Percentiles rank a stretch among this genome's conserved stretches.
Evolutionary conservation across 129 eudicot species (phyloP).

Genomic region (Flaveria robusta): DNA sequence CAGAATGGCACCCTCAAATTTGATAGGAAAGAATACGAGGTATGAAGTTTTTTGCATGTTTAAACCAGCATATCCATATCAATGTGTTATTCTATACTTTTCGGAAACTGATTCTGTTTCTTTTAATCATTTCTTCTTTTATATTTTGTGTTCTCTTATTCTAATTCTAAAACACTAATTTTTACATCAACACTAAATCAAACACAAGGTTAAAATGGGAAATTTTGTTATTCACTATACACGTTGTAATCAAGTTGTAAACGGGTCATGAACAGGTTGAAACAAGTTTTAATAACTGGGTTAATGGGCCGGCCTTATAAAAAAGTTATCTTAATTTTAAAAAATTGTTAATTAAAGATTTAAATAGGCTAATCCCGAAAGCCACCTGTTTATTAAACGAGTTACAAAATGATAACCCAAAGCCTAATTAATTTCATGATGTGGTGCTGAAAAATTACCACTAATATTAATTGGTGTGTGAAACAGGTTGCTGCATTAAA

Average conservation of each 20-base stretch:
- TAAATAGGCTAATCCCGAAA: neutral
- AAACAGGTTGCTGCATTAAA: slow-evolving; percentile 77
- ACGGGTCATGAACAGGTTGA: neutral
- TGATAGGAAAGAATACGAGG: slow-evolving; percentile 83
- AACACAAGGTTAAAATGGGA: neutral
- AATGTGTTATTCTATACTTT: neutral
- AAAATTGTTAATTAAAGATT: neutral
- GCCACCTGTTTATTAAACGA: neutral
- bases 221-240: neutral
- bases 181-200: neutral
- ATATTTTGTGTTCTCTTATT: neutral
- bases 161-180: neutral
- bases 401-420: neutral
- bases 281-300: too few relatives aligned
- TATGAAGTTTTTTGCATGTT: slow-evolving; percentile 36
- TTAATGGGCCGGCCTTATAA: too few relatives aligned
- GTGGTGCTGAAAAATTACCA: neutral
- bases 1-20: slow-evolving; percentile 87
- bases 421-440: neutral
- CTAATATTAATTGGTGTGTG: slow-evolving; percentile 13
- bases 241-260: neutral
- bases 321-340: neutral
- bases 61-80: neutral
- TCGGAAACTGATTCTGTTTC: neutral
- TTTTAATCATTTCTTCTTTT: neutral